Conservation (phyloP, 768 basidiomycete species). For the Phaeolepiota aurea region DNA sequence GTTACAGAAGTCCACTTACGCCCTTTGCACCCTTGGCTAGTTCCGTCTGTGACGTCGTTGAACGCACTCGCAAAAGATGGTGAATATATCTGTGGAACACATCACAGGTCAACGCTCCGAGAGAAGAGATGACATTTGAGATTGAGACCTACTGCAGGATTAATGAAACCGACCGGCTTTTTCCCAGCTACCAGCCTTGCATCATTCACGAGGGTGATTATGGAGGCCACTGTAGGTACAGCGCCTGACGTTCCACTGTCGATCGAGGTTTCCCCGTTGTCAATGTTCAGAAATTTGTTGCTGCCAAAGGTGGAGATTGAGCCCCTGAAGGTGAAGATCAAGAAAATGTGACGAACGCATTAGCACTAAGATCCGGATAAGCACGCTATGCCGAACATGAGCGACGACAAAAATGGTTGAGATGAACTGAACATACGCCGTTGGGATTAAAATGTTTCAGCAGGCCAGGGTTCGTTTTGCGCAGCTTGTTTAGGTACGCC, state of each 20-base stretch:
- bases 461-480: conserved; percentile 15
- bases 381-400: conserved; percentile 12
- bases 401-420: neutral
- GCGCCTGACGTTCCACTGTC: conserved; percentile 24
- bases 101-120: conserved; percentile 7
- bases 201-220: conserved; percentile 30
- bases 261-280: conserved; percentile 16
- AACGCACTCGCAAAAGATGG: conserved; percentile 24
- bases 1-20: neutral
- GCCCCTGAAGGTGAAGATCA: neutral
- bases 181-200: conserved; percentile 26
- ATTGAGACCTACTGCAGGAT: conserved; percentile 24
- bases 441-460: conserved; percentile 15
- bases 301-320: no score
- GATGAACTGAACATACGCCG: conserved; percentile 18
- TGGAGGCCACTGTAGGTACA: conserved; percentile 23
- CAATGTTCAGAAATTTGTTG: conserved; percentile 10
- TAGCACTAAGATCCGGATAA: conserved; percentile 27
- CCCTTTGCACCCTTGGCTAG: conserved; percentile 31
- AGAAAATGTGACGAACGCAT: conserved; percentile 17
- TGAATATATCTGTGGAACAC: conserved; percentile 22
- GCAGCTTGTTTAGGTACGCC: conserved; percentile 22
- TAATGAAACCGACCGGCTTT: conserved; percentile 32
- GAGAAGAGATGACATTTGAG: neutral
- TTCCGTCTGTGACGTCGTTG: conserved; percentile 32